Evolutionary conservation across 2,329 filamentous ascomycete species (phyloP), one percentile per base, ranked within the genome.

Genomic region (Claviceps sp.): DNA sequence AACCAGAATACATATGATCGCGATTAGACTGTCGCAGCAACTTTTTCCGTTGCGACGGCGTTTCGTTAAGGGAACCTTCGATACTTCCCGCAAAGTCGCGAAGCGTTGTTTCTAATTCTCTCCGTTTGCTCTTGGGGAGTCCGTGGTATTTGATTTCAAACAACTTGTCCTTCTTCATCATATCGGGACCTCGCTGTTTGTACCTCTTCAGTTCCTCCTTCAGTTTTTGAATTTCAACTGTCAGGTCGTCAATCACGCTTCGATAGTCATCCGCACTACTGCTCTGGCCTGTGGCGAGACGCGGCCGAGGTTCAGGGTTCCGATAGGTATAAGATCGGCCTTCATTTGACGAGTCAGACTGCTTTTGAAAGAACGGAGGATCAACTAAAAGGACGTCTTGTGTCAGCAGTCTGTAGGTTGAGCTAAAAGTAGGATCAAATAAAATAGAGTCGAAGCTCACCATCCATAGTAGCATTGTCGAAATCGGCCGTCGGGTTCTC

Each of bases 211-310:
- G 61, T 60, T 82, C 81, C 58, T 84, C 81, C 68, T 84, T 89
- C 55, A 94, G 65, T 50, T 81, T 83, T 64, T 88, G 87, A 63
- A 93, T 94, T 62, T 89, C 85, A 26, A 95, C 73, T 0, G 88
- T 95, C 54, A 95, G 67, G 62, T 95, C 89, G 60, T 95, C 88
- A 47, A 95, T 94, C 16, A 95, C 87, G 57, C 85, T 85, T 47
- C 88, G 76, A 55, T 82, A 90, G 52, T 90, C 87, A 52, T 87
- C 86, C 30, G 78, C 81, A 49, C 82, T 84, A 61, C 80, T 87
- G 61, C 68, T 78, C 19, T 66, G 77, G 2, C 69, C 68, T 40
- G 63, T 53, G 0, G 61, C 60, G 4, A 66, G 65, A 7, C 64
- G 65, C 0, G 68, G 57, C 0, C 59, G 63, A 2, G 42, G 58